Percentiles rank a stretch among this genome's conserved stretches.
Conservation (phyloP, 2,329 filamentous ascomycete species). For the Aspergillus sclerotialis region DNA sequence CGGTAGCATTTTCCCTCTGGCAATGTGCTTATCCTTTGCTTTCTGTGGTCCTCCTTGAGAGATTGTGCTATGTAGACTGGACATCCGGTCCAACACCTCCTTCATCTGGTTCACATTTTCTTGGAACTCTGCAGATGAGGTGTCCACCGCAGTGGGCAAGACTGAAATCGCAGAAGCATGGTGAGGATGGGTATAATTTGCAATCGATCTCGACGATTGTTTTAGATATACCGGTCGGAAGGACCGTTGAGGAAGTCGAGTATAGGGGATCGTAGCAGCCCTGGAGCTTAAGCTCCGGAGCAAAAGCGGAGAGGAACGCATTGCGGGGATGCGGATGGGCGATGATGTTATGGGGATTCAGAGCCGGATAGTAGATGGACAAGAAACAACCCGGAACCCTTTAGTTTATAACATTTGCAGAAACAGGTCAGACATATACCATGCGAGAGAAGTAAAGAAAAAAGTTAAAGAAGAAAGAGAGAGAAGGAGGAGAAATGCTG, state of each 20-base stretch:
- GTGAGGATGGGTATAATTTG: slow-evolving; percentile 72
- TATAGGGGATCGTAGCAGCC: slow-evolving; percentile 10
- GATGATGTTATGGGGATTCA: no score
- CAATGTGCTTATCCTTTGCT: slow-evolving; percentile 78
- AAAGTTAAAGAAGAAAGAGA: slow-evolving; percentile 3
- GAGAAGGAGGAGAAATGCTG: slow-evolving; percentile 11
- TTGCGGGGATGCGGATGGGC: slow-evolving; percentile 21
- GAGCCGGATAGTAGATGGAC: no score
- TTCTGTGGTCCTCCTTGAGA: slow-evolving; percentile 73
- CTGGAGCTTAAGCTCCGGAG: slow-evolving; percentile 31
- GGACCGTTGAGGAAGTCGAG: slow-evolving; percentile 15
- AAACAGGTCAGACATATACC: not conserved
- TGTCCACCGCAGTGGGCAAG: slow-evolving; percentile 68
- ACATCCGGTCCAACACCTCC: slow-evolving; percentile 62
- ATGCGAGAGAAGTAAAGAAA: not conserved
- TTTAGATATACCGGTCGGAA: slow-evolving; percentile 7
- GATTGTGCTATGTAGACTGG: slow-evolving; percentile 62
- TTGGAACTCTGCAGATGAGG: slow-evolving; percentile 67
- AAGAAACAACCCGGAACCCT: no score
- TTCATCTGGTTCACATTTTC: slow-evolving; percentile 76
- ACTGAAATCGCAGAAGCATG: slow-evolving; percentile 79
- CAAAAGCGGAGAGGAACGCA: slow-evolving; percentile 31
- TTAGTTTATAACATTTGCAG: not conserved
- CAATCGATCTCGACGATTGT: slow-evolving; percentile 41
- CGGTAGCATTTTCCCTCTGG: slow-evolving; percentile 88